These are phyloP conservation scores for Strobilomyces dryophilus DNA, from an alignment of 768 basidiomycete genomes.

Conservation along the genomic window DNA sequence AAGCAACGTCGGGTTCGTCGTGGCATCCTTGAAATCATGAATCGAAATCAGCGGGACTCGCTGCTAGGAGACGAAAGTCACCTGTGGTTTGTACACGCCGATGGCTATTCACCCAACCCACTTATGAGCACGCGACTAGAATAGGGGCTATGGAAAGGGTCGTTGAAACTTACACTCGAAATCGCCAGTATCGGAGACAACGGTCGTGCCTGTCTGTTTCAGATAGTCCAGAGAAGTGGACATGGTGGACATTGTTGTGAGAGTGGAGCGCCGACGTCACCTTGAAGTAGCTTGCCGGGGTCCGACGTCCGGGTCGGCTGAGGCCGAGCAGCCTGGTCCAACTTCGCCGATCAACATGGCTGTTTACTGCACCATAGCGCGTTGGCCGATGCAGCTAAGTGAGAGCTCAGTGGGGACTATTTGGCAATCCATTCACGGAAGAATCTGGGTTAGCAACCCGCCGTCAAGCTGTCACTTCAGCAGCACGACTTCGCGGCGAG, in stretches of 20 bases:
- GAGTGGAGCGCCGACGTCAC: not conserved
- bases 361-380: too few species aligned
- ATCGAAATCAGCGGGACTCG: not conserved
- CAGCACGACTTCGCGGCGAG: too few species aligned
- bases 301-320: not conserved
- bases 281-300: too few species aligned
- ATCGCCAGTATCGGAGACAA: slow-evolving; percentile 94
- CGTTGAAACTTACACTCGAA: slow-evolving; percentile 58
- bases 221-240: slow-evolving; percentile 74
- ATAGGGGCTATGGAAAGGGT: slow-evolving; percentile 4
- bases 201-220: slow-evolving; percentile 86
- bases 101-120: slow-evolving; percentile 51
- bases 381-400: too few species aligned
- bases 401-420: too few species aligned
- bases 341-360: too few species aligned
- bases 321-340: not conserved
- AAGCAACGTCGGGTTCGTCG: slow-evolving; percentile 82
- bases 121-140: slow-evolving; percentile 12
- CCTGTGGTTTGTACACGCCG: slow-evolving; percentile 91
- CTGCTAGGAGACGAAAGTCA: slow-evolving; percentile 17
- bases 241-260: slow-evolving; percentile 40
- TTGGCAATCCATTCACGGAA: too few species aligned
- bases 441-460: too few species aligned
- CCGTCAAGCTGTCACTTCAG: too few species aligned
- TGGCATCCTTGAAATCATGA: slow-evolving; percentile 24